A percentile compares a stretch with the other conserved stretches of the same genome.
phyloP scores from a whole-genome alignment of 495 filamentous ascomycete genomes.

The Daldinia bambusicola region DNA sequence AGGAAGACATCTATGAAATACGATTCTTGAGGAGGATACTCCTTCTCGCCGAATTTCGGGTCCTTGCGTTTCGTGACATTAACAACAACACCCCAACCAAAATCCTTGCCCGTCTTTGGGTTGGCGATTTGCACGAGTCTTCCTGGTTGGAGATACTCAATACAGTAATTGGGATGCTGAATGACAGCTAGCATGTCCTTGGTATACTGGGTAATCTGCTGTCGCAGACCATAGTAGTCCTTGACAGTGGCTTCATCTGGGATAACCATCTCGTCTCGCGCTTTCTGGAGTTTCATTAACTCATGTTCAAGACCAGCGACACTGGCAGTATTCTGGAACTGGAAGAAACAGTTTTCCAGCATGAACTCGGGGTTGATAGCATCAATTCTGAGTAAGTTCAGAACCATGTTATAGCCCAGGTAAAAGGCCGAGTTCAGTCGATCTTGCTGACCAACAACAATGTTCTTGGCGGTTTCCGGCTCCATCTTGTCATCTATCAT shows the following conservation, averaged over 20 bases:
- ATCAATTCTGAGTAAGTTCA: slow-evolving; percentile 95
- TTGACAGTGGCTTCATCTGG: slow-evolving; percentile 85
- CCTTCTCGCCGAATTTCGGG: slow-evolving; percentile 67
- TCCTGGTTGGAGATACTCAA: slow-evolving; percentile 82
- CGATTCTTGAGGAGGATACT: slow-evolving; percentile 74
- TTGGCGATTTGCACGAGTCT: slow-evolving; percentile 85
- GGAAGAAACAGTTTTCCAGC: slow-evolving; percentile 95
- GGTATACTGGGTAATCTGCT: slow-evolving; percentile 81
- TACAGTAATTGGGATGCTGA: slow-evolving; percentile 84
- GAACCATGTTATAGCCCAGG: slow-evolving; percentile 98
- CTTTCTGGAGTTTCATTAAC: slow-evolving; percentile 74
- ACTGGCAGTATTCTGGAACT: slow-evolving; percentile 93
- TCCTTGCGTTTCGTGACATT: slow-evolving; percentile 71
- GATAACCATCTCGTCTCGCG: slow-evolving; percentile 77
- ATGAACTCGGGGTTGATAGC: slow-evolving; percentile 97
- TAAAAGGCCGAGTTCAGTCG: slow-evolving; percentile 97
- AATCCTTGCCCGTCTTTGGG: slow-evolving; percentile 73
- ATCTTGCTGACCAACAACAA: slow-evolving; percentile 96
- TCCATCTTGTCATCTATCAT: slow-evolving; percentile 98
- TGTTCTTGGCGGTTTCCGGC: slow-evolving; percentile 88
- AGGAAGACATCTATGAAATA: slow-evolving; percentile 86
- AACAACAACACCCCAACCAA: slow-evolving; percentile 91
- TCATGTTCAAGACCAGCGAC: slow-evolving; percentile 85
- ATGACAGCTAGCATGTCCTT: slow-evolving; percentile 90
- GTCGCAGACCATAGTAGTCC: slow-evolving; percentile 88